phyloP scores from a whole-genome alignment of 1,284 basidiomycete genomes.

The Cryptococcus jaspeensis region DNA sequence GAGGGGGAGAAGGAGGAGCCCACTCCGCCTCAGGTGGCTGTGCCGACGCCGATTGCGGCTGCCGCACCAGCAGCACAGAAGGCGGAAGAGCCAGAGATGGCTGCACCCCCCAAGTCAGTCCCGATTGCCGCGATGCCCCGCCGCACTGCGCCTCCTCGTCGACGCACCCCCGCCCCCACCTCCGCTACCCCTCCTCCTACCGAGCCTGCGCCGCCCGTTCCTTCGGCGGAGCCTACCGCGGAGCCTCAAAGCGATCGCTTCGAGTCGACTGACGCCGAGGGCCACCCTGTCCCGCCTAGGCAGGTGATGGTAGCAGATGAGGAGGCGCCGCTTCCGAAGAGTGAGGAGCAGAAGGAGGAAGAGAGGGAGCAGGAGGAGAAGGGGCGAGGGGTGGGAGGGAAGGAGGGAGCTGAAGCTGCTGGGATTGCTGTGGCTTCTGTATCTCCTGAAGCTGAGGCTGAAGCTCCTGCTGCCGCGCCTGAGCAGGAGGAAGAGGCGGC shows the following conservation, averaged over 20 bases:
- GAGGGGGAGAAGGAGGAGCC: background rate
- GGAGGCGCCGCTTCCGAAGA: slow-evolving; percentile 36
- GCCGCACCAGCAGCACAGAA: background rate
- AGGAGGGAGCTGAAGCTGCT: slow-evolving; percentile 40
- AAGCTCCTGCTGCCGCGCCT: background rate
- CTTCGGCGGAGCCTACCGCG: background rate
- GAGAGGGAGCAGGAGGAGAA: slow-evolving; percentile 31
- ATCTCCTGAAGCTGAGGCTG: too few relatives aligned
- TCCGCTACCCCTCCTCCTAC: slow-evolving; percentile 4
- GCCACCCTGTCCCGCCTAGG: slow-evolving; percentile 36
- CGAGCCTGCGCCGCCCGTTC: background rate
- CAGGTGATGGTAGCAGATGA: slow-evolving; percentile 43
- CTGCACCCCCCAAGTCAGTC: slow-evolving; percentile 30
- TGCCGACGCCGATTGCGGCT: background rate
- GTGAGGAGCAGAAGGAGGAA: slow-evolving; percentile 22
- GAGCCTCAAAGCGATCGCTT: slow-evolving; percentile 18
- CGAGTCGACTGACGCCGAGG: slow-evolving; percentile 19
- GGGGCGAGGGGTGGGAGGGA: slow-evolving; percentile 32
- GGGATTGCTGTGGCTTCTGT: slow-evolving; percentile 43
- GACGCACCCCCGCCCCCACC: slow-evolving; percentile 16
- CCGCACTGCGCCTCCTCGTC: slow-evolving; percentile 40
- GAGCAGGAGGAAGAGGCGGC: background rate
- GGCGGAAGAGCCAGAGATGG: background rate
- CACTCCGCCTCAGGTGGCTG: too few relatives aligned
- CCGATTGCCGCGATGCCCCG: slow-evolving; percentile 44